A percentile compares a stretch with the other conserved stretches of the same genome.
phyloP scores from a whole-genome alignment of 169 alveolate genomes.

The Cytauxzoon felis region DNA sequence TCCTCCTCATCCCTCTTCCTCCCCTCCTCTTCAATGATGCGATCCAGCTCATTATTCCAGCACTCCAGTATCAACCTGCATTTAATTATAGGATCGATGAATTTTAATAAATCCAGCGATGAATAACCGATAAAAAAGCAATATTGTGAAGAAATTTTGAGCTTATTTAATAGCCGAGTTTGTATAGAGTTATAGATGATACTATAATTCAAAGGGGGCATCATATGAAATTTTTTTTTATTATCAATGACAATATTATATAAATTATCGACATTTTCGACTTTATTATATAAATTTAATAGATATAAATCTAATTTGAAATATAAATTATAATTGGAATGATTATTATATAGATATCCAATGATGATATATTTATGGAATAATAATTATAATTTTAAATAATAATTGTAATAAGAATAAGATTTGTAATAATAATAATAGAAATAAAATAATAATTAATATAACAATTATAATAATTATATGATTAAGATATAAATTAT shows the following conservation, averaged over 20 bases:
- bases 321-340: background rate
- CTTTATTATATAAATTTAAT: background rate
- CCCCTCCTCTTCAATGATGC: background rate
- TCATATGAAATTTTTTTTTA: background rate
- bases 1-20: background rate
- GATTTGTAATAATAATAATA: background rate
- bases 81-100: background rate
- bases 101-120: background rate
- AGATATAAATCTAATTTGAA: background rate
- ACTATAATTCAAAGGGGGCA: background rate
- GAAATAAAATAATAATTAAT: background rate
- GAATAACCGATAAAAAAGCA: background rate
- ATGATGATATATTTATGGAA: background rate
- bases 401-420: slow-evolving; percentile 4
- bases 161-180: background rate
- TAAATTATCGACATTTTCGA: background rate
- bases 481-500: background rate
- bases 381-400: background rate
- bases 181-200: background rate
- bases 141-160: background rate
- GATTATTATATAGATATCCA: background rate
- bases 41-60: background rate
- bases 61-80: background rate
- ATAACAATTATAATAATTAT: background rate
- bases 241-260: too few relatives aligned